Evolutionary conservation across 441 rosid genomes (phyloP).

Genomic region (Populus trichocarpa): DNA sequence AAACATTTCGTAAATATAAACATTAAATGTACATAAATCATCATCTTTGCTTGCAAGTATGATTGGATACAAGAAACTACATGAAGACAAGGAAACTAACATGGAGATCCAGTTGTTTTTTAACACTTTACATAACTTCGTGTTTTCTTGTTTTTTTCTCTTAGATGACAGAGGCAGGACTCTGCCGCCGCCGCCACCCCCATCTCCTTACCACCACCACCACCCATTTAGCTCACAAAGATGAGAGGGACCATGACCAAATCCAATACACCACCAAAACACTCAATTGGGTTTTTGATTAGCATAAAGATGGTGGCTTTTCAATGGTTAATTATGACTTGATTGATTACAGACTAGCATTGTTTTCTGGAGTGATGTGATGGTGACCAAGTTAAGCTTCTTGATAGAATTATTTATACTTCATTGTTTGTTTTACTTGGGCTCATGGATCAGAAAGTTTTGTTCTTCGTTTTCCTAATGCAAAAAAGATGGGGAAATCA

Average conservation of each 20-base stretch:
- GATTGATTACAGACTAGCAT: conserved; percentile 19
- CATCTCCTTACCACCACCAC: conserved; percentile 20
- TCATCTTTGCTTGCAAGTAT: conserved; percentile 50
- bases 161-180: conserved; percentile 31
- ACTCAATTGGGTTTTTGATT: conserved; percentile 25
- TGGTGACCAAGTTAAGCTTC: neutral
- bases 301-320: neutral
- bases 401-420: no score
- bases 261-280: conserved; percentile 9
- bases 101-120: conserved; percentile 14
- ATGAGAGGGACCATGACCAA: conserved; percentile 4
- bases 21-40: neutral
- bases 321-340: conserved; percentile 22
- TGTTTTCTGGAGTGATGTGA: conserved; percentile 7
- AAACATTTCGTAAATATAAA: neutral
- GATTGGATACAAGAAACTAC: conserved; percentile 8
- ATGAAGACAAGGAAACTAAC: neutral
- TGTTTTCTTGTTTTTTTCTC: neutral
- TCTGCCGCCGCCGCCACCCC: neutral
- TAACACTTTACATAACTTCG: neutral
- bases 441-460: neutral
- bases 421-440: neutral
- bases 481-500: neutral
- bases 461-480: neutral
- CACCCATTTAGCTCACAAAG: neutral